Evolutionary conservation across 306 rosid species (phyloP), one percentile per base, ranked within the genome.

Genomic region (Gastrolobium villosum): DNA sequence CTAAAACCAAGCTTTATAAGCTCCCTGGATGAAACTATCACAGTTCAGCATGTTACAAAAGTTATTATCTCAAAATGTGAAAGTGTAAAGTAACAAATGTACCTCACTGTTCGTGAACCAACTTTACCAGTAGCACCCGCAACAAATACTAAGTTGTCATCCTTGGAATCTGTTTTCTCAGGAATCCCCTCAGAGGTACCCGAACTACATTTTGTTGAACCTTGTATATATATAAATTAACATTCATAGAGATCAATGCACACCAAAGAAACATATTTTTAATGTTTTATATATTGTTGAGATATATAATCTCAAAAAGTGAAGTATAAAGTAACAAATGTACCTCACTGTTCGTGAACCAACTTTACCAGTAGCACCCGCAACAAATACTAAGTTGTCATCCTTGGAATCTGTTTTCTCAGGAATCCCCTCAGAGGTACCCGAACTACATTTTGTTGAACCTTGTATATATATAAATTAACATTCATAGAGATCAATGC

Each of bases 51-150:
- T 49, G 75, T 81, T 49, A 50, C 63, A 45, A 26, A 67, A 39
- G 26, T 59, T 67, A 15, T 56, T 1, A 49, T 59, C 39, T 69
- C 3, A 53, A 37, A 36, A 59, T 14, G 26, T 46, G 70, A 63
- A 63, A 77, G 48, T 20, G 59, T 4, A 48, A 28, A 30, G 20
- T 48, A 76, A 56, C 30, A 79, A 67, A 80, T 46, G 66, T 74
- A 92, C 99, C 99, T 95, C 73, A 95, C 99, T 30, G 97, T 88
- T 83, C 98, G 81, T 72, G 97, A 95, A 72, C 99, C 99, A 83
- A 95, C 99, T 87, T 13, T 90, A 50, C 99, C 99, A 46, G 97
- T 92, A 62, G 99, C 97, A 56, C 99, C 99, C n/a, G 99, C 99
- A 74, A 95, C 97, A 84, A 95, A 95, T n/a, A 86, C 98, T 14